phyloP scores from a whole-genome alignment of 768 basidiomycete species.

The Termitomyces sp. region DNA sequence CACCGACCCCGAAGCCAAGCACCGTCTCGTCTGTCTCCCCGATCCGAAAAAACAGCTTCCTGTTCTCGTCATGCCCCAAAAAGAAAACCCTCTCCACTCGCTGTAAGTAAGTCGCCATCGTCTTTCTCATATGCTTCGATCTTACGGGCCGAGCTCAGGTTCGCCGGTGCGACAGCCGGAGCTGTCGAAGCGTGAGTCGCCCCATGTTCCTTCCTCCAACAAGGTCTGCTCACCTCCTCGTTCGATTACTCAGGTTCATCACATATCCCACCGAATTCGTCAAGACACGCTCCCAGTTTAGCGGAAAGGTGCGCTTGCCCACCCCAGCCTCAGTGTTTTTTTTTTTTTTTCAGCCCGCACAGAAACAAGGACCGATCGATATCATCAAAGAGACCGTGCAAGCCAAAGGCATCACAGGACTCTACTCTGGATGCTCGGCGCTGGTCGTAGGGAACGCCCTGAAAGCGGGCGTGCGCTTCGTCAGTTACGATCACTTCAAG shows the following conservation, averaged over 20 bases:
- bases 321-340: no score
- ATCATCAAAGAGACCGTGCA: slow-evolving; percentile 73
- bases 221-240: no score
- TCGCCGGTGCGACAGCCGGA: slow-evolving; percentile 90
- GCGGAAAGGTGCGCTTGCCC: slow-evolving; percentile 46
- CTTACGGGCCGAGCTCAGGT: slow-evolving; percentile 20
- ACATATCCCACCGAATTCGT: slow-evolving; percentile 91
- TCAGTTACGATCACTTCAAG: slow-evolving; percentile 94
- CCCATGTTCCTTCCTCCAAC: neutral
- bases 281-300: slow-evolving; percentile 92
- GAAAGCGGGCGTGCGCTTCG: slow-evolving; percentile 95
- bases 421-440: slow-evolving; percentile 93
- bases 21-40: neutral
- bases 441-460: slow-evolving; percentile 85
- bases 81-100: slow-evolving; percentile 82
- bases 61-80: slow-evolving; percentile 38
- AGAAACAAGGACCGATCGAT: slow-evolving; percentile 62
- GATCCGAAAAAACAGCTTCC: neutral
- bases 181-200: slow-evolving; percentile 80
- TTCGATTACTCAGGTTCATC: slow-evolving; percentile 39
- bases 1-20: slow-evolving; percentile 1
- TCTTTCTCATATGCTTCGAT: neutral
- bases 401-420: slow-evolving; percentile 69
- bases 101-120: slow-evolving; percentile 34
- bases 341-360: no score